These are phyloP conservation scores for Thalassiosira pacifica DNA, from an alignment of 352 stramenopile genomes.

Conservation along the genomic window DNA sequence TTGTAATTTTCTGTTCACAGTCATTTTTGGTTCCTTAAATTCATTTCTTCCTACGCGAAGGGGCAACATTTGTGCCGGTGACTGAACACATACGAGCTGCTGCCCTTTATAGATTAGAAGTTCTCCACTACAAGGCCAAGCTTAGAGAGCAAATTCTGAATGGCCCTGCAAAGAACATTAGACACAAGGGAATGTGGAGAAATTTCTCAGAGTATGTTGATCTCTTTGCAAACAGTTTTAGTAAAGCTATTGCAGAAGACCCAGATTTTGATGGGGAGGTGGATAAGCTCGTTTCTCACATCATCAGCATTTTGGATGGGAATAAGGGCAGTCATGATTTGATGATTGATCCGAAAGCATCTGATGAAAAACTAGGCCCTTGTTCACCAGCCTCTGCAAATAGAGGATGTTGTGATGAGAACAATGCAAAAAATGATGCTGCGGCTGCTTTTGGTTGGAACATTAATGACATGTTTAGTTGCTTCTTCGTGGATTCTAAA, in stretches of 20 bases:
- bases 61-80: slow-evolving; percentile 81
- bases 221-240: slow-evolving; percentile 80
- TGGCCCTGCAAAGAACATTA: slow-evolving; percentile 21
- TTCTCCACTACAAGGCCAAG: slow-evolving; percentile 76
- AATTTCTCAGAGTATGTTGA: slow-evolving; percentile 77
- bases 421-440: slow-evolving; percentile 4
- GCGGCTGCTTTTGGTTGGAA: slow-evolving; percentile 28
- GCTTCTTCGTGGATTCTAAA: slow-evolving; percentile 43
- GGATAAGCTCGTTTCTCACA: slow-evolving; percentile 78
- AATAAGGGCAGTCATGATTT: slow-evolving; percentile 33
- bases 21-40: no score
- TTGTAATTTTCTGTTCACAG: no score
- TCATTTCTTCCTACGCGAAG: no score
- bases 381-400: neutral
- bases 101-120: slow-evolving; percentile 78
- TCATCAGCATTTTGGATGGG: slow-evolving; percentile 79
- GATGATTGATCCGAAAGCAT: slow-evolving; percentile 3
- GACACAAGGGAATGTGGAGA: slow-evolving; percentile 63
- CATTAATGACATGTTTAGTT: slow-evolving; percentile 58
- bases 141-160: slow-evolving; percentile 65
- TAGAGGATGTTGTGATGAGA: no score
- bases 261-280: slow-evolving; percentile 80
- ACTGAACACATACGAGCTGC: slow-evolving; percentile 82
- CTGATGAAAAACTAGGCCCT: neutral
- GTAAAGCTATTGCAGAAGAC: slow-evolving; percentile 81